Conservation (phyloP, 306 rosid genomes). For the Vigna nakashimae region DNA sequence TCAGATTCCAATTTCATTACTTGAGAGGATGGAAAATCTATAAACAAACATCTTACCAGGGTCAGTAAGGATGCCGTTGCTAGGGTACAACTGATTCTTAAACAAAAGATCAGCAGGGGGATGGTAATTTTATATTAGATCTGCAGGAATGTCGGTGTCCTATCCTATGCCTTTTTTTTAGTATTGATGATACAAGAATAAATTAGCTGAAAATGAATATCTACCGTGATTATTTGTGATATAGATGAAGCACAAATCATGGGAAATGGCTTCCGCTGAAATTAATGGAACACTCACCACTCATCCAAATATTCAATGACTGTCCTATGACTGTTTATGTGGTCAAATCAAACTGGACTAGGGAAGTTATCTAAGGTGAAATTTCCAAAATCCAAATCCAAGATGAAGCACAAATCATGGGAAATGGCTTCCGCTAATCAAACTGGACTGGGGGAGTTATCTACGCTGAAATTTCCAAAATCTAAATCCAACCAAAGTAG, state of each 20-base stretch:
- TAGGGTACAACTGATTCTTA: constrained; percentile 1
- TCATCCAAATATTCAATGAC: neutral
- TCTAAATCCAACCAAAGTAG: too few relatives aligned
- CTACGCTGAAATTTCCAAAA: too few relatives aligned
- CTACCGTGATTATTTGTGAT: neutral
- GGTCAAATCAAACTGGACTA: neutral
- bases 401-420: neutral
- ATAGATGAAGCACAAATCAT: neutral
- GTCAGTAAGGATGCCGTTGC: neutral
- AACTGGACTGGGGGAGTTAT: too few relatives aligned
- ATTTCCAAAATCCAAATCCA: neutral
- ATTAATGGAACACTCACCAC: neutral
- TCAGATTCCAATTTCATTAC: constrained; percentile 1
- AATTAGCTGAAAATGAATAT: neutral
- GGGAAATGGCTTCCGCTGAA: neutral
- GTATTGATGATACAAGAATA: neutral
- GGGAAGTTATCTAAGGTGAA: neutral
- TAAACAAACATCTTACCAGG: neutral
- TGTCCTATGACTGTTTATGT: neutral
- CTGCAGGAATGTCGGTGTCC: neutral
- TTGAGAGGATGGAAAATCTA: neutral
- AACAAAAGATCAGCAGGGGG: neutral
- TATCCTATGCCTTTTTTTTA: neutral
- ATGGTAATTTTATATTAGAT: neutral
- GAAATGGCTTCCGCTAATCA: neutral